These are phyloP conservation scores for Globisporangium okanoganense DNA, from an alignment of 352 stramenopile species.

Conservation along the genomic window DNA sequence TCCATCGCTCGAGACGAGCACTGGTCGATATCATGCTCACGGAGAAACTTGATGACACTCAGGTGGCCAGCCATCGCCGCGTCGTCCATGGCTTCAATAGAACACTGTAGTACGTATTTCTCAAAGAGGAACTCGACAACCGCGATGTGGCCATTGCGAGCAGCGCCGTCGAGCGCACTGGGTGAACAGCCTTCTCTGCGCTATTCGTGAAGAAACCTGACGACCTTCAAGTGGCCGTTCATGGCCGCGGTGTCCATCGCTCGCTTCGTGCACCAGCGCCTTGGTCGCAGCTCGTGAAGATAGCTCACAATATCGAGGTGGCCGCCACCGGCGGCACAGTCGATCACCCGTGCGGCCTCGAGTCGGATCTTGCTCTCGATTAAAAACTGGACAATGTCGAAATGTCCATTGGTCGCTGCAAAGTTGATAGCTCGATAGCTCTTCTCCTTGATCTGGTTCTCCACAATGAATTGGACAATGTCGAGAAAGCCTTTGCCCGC, in stretches of 20 bases:
- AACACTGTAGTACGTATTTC: too few relatives aligned
- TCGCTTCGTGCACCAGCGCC: background rate
- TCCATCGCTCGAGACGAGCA: too few relatives aligned
- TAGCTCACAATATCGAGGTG: background rate
- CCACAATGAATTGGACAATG: background rate
- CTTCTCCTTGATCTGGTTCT: background rate
- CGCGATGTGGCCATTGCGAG: background rate
- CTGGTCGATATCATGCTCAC: too few relatives aligned
- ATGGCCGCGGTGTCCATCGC: background rate
- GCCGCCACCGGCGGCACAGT: background rate
- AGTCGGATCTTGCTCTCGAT: background rate
- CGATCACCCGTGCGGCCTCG: background rate
- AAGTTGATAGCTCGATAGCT: background rate
- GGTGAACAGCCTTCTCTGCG: background rate
- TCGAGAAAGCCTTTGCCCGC: background rate
- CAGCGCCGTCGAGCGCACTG: background rate
- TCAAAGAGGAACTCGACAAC: background rate
- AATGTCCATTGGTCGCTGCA: background rate
- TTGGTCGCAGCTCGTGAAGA: background rate
- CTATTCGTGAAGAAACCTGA: background rate
- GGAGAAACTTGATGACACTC: too few relatives aligned
- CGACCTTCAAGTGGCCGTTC: background rate
- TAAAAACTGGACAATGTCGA: background rate
- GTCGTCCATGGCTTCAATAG: too few relatives aligned
- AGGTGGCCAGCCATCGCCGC: too few relatives aligned